Base-by-base conservation (phyloP, 2,329 filamentous ascomycete genomes). In the Neofusicoccum parvum region DNA sequence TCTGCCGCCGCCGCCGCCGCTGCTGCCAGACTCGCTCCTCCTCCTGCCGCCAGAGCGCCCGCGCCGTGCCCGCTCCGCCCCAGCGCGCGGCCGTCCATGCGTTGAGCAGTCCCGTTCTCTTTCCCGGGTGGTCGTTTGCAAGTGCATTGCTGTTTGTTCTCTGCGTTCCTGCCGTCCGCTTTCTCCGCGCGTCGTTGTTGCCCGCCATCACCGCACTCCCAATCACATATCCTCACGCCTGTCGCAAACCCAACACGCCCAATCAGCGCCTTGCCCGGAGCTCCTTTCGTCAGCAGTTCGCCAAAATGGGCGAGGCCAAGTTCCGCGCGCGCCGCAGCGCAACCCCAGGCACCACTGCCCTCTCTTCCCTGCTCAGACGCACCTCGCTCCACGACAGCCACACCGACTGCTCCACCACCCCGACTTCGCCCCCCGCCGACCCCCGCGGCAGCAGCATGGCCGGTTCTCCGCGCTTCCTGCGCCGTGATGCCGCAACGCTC, bases 221-320 rank as follows among this genome's bases (percentile, higher is more conserved):
- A 60, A 48, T 60, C 56, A 46, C 56, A 60, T 48, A 32, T 20
- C 43, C 32, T 48, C 56, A 60, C 56, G 43, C 17, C 56, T 37
- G 56, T 39, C 56, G 56, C 39, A 60, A 48, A 11, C 32, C 11
- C 41, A 17, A 60, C 14, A 34, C 43, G 56, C 56, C 53, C 56
- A 60, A 60, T 60, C 56, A 60, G 56, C 56, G 32, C 27, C 53
- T 32, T 43, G 5, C 17, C 41, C 27, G 17, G 15, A 36, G 11
- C 60, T 64, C 23, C 49, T n/a, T 20, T n/a, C 46, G 20, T 46
- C 62, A 45, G 39, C 62, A 58, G 37, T 45, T 46, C 62, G 39
- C 37, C 60, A 32, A 37, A 64, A 54, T 74, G 72, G 73, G 70
- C 50, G 73, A 73, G 69, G 66, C 66, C 43, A 73, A 71, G 68